Base-by-base conservation (phyloP, 2,329 filamentous ascomycete genomes). In the Penicillium sp. region DNA sequence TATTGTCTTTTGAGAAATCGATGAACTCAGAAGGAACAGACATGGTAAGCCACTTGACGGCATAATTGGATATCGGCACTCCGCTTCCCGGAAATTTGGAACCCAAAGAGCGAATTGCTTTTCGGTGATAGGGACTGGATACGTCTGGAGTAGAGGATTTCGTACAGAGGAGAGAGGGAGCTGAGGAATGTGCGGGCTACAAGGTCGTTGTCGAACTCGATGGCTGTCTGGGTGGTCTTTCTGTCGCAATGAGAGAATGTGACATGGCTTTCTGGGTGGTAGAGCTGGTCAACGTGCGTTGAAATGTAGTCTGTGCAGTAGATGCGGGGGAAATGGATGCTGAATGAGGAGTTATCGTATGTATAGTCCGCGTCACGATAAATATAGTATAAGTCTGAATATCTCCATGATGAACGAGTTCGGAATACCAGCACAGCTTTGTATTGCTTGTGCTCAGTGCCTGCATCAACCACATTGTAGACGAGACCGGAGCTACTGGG, bases 181-280 rank as follows among this genome's bases (percentile, higher is more conserved):
- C 62, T 67, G 54, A 73, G 63, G 49, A 73, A 73, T 5, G 55
- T 55, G 21, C 61, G 65, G 9, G 64, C 50, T 9, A 58, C 41
- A 1, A 42, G 29, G 19, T 68, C 64, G 9, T 65, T 58, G 29
- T 62, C 57, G 38, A 73, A 73, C 2, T 63, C 58, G 10, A 69
- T 54, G 8, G 40, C 48, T 25, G 61, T 56, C 13, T 61, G 51
- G 2, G 49, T 58, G 1, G 61, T 47, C 29, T 60, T 67, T 41
- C 70, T 72, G 29, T 72, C 67, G 55, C 68, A 71, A 42, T 71
- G 69, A 9, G 71, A 71, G 50, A 72, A 73, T 8, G 41, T 53
- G 2, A 71, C 70, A 1, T 60, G 62, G 4, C 37, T 43, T 19
- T 68, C 65, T 19, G 65, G 61, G 7, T 50, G 60, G 37, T 67